Evolutionary conservation across 148 eudicot genomes (phyloP).

Genomic region (Rhododendron williamsianum): DNA sequence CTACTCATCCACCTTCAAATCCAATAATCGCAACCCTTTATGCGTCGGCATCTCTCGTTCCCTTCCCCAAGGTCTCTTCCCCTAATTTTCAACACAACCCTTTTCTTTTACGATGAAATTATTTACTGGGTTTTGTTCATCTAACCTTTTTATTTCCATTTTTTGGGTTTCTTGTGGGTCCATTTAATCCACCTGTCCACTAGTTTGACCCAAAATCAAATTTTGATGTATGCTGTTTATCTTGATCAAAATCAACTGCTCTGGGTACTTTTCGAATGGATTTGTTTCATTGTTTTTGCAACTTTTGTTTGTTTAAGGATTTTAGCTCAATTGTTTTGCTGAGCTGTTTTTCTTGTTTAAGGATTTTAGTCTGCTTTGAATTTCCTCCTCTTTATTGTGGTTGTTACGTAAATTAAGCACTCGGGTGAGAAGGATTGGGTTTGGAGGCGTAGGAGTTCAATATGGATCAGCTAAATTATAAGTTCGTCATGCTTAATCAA

Average conservation of each 20-base stretch:
- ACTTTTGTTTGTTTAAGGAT: neutral
- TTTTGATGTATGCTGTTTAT: neutral
- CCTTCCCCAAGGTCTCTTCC: conserved; percentile 51
- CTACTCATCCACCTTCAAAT: conserved; percentile 63
- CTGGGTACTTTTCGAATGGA: neutral
- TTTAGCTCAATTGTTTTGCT: neutral
- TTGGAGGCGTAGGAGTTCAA: neutral
- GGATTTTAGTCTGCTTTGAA: neutral
- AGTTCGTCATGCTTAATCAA: neutral
- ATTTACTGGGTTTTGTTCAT: neutral
- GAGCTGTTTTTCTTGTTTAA: neutral
- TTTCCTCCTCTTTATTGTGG: neutral
- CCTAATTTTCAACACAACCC: neutral
- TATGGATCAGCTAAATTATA: neutral
- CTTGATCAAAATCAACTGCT: neutral
- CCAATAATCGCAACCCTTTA: conserved; percentile 63
- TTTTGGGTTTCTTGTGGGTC: neutral
- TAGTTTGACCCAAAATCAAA: neutral
- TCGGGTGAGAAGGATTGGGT: neutral
- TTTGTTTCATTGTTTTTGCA: neutral
- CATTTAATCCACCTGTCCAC: neutral
- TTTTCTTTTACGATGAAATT: neutral
- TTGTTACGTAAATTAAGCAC: neutral
- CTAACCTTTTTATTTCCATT: neutral
- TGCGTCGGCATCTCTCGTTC: conserved; percentile 77